phyloP scores from a whole-genome alignment of 768 basidiomycete genomes.

The Tulasnella sp. region DNA sequence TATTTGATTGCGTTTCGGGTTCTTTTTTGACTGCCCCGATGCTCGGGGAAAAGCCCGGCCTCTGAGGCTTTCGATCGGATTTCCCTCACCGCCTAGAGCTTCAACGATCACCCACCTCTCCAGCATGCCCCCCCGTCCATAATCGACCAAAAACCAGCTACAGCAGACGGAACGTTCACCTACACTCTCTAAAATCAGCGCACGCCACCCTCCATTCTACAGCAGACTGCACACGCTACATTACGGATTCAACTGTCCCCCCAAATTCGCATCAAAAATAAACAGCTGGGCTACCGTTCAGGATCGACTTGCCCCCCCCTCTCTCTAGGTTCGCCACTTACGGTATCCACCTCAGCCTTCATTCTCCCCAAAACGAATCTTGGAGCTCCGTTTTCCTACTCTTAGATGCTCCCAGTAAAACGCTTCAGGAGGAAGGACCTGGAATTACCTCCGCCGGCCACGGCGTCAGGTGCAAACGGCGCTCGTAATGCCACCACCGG shows the following conservation, averaged over 20 bases:
- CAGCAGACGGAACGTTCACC: not conserved
- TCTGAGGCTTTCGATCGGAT: not conserved
- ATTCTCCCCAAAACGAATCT: not conserved
- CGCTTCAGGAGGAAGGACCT: not conserved
- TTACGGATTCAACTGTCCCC: not conserved
- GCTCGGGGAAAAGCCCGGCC: not conserved
- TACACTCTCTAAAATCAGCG: too few species aligned
- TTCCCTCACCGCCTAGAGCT: not conserved
- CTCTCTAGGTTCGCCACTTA: too few species aligned
- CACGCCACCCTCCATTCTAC: not conserved
- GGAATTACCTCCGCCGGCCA: not conserved
- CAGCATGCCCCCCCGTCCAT: not conserved
- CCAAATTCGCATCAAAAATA: not conserved
- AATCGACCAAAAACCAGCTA: not conserved
- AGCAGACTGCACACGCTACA: not conserved
- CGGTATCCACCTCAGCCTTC: not conserved
- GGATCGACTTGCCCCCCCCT: not conserved
- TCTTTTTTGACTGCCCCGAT: not conserved
- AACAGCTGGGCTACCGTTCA: not conserved
- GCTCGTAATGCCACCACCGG: not conserved
- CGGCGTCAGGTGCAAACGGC: not conserved
- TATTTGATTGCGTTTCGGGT: not conserved
- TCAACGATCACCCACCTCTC: not conserved
- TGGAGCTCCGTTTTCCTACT: not conserved
- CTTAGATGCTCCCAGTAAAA: slow-evolving; percentile 1